Conservation (phyloP, 108 stramenopile species). For the Conticribra guillardii region DNA sequence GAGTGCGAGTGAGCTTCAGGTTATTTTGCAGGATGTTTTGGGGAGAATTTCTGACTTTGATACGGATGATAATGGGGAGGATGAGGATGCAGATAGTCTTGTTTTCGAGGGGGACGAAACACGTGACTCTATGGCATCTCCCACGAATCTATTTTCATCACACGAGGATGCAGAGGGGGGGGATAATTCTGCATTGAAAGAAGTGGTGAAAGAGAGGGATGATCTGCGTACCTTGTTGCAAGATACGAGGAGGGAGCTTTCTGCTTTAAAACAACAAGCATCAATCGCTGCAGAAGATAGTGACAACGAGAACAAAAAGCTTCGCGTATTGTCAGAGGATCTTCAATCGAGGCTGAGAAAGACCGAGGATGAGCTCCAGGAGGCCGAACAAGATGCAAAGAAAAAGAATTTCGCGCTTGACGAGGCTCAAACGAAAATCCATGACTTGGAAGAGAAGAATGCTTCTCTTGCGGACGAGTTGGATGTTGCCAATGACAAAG, state of each 20-base stretch:
- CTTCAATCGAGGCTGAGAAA: constrained; percentile 77
- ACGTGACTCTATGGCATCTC: constrained; percentile 41
- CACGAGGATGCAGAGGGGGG: constrained; percentile 32
- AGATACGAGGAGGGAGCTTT: constrained; percentile 73
- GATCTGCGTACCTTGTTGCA: constrained; percentile 47
- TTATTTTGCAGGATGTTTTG: constrained; percentile 71
- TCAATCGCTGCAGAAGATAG: constrained; percentile 61
- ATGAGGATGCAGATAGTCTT: constrained; percentile 44
- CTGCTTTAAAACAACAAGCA: constrained; percentile 63
- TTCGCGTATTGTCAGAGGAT: constrained; percentile 79
- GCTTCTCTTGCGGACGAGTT: constrained; percentile 85
- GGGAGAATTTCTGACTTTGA: constrained; percentile 59
- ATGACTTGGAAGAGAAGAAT: constrained; percentile 71
- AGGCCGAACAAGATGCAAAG: constrained; percentile 64
- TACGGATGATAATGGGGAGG: constrained; percentile 52
- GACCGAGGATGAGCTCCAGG: constrained; percentile 71
- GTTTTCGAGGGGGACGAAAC: constrained; percentile 34
- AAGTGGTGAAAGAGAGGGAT: constrained; percentile 51
- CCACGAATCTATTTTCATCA: constrained; percentile 24
- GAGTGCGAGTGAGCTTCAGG: constrained; percentile 75
- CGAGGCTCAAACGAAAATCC: constrained; percentile 64
- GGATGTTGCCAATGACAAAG: constrained; percentile 82
- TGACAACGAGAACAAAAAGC: constrained; percentile 71
- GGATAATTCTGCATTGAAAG: constrained; percentile 33
- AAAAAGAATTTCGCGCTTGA: constrained; percentile 65